Evolutionary conservation across 106 monocot species (phyloP), one percentile per base, ranked within the genome.

Genomic region (Dioscorea alata): DNA sequence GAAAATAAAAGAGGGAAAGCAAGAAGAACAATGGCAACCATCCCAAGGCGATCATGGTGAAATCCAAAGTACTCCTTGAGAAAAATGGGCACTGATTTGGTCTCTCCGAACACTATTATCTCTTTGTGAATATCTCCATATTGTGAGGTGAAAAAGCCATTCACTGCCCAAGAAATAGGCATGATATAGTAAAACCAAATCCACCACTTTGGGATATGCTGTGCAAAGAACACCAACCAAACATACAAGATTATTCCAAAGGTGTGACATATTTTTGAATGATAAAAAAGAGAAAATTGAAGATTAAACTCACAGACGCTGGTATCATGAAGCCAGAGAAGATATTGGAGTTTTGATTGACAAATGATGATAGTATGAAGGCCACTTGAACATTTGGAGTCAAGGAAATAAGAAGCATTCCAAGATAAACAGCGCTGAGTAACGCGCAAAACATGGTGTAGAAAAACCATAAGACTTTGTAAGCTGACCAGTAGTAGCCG

Each of bases 201-300:
- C n/a, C n/a, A n/a, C n/a, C n/a, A 91, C 67, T 79, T 84, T 34
- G 90, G 90, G 59, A 91, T 91, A 87, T 84, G 79, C 90, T 91
- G 87, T 34, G n/a, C n/a, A n/a, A n/a, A n/a, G n/a, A n/a, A n/a
- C n/a, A n/a, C n/a, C n/a, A n/a, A n/a, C n/a, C n/a, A n/a, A n/a
- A n/a, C n/a, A n/a, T n/a, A n/a, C n/a, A n/a, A n/a, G n/a, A n/a
- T n/a, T n/a, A n/a, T n/a, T n/a, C n/a, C n/a, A n/a, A n/a, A n/a
- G 7, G 34, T 7, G 34, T 7, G 34, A 34, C 34, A 34, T 34
- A 34, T 34, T 34, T 34, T 34, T 34, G 34, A 34, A 34, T 34
- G 34, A 34, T 34, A 34, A 34, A 3, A 34, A 34, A n/a, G n/a
- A 34, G 34, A 34, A 34, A 34, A 7, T 3, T 34, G 34, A 34